phyloP scores from a whole-genome alignment of 495 filamentous ascomycete species.

The Parathielavia appendiculata region DNA sequence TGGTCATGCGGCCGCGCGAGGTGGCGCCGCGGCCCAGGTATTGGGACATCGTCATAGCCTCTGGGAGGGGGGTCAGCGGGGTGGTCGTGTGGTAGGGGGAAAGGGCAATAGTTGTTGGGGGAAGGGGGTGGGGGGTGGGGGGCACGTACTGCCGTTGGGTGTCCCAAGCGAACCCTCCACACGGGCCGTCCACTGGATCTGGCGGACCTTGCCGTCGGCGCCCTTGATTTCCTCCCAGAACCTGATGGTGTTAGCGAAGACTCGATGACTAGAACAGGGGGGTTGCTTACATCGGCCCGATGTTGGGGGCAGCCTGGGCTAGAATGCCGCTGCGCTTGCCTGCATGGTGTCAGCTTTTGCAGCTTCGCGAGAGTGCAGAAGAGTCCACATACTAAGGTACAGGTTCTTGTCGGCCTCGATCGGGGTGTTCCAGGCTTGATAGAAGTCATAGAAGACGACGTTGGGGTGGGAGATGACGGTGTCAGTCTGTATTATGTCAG shows the following conservation, averaged over 20 bases:
- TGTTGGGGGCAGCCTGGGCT: constrained; percentile 64
- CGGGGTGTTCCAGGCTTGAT: constrained; percentile 50
- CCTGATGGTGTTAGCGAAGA: constrained; percentile 20
- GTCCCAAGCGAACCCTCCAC: constrained; percentile 51
- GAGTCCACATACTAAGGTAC: constrained; percentile 32
- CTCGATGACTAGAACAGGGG: too few relatives aligned
- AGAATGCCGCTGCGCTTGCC: constrained; percentile 55
- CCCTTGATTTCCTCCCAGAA: constrained; percentile 57
- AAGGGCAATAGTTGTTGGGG: neutral
- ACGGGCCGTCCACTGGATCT: constrained; percentile 61
- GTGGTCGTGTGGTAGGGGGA: neutral
- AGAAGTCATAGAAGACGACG: constrained; percentile 61
- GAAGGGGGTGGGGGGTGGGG: neutral
- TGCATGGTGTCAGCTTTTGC: constrained; percentile 22
- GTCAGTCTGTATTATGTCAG: constrained; percentile 45
- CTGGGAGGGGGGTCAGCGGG: constrained; percentile 6
- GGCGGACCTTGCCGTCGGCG: constrained; percentile 58
- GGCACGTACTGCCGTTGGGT: constrained; percentile 34
- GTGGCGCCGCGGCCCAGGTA: constrained; percentile 61
- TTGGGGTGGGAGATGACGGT: constrained; percentile 57
- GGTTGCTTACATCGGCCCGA: constrained; percentile 48
- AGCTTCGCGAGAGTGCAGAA: neutral
- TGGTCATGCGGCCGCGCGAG: constrained; percentile 58
- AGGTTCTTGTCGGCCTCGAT: constrained; percentile 31
- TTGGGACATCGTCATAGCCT: constrained; percentile 57